A percentile compares a stretch with the other conserved stretches of the same genome.
Evolutionary conservation across 2,329 filamentous ascomycete genomes (phyloP).

Genomic region (Phyllosticta paracitricarpa): DNA sequence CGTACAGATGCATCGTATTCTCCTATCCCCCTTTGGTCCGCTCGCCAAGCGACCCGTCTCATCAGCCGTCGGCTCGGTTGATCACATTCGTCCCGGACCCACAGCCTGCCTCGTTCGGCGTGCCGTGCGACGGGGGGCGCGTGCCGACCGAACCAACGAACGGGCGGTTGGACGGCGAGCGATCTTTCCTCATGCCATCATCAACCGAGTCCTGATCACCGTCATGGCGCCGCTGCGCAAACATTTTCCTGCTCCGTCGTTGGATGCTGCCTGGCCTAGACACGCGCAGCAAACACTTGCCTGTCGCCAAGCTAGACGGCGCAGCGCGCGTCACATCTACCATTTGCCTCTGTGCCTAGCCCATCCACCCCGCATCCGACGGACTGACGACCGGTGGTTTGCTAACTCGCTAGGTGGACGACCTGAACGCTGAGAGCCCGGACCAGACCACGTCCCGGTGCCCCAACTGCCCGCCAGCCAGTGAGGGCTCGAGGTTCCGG

Average conservation of each 20-base stretch:
- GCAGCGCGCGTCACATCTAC: not conserved
- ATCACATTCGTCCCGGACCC: not conserved
- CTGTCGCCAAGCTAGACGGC: not conserved
- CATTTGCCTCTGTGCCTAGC: too few species aligned
- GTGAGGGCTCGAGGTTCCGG: not conserved
- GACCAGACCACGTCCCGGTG: too few species aligned
- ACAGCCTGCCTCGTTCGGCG: not conserved
- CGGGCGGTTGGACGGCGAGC: too few species aligned
- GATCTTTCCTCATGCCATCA: too few species aligned
- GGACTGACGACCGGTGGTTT: not conserved
- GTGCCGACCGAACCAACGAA: not conserved
- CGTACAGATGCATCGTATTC: not conserved
- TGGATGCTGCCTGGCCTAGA: too few species aligned
- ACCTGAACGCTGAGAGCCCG: not conserved
- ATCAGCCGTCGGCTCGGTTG: not conserved
- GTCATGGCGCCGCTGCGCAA: not conserved
- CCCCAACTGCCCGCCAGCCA: too few species aligned
- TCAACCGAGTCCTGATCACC: not conserved
- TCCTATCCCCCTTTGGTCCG: not conserved
- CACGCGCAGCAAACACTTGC: too few species aligned
- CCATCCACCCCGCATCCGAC: not conserved
- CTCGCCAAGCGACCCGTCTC: not conserved
- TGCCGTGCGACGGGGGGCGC: not conserved
- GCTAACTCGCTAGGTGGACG: not conserved
- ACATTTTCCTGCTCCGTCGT: too few species aligned